Conservation (phyloP, 1,284 basidiomycete species). For the Coniferiporia weirii region DNA sequence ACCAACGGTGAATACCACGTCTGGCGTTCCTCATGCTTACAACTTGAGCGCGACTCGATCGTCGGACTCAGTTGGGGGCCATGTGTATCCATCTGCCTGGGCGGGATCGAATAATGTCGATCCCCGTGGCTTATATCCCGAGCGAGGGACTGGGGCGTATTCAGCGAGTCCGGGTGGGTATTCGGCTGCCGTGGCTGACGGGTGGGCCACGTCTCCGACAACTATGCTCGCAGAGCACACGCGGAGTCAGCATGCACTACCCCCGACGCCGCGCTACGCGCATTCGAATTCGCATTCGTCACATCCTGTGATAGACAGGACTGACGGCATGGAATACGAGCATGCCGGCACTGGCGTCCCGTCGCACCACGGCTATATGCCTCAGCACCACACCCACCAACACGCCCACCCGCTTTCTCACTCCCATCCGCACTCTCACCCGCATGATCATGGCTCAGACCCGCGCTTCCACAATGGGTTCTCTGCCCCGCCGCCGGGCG, state of each 20-base stretch:
- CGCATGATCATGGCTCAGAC: neutral
- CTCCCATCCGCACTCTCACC: conserved; percentile 1
- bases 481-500: neutral
- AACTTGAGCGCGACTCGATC: conserved; percentile 2
- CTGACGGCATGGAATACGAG: conserved; percentile 18
- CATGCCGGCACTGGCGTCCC: conserved; percentile 4
- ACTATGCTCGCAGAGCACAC: neutral
- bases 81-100: neutral
- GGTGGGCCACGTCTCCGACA: conserved; percentile 6
- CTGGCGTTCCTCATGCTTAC: neutral
- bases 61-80: neutral
- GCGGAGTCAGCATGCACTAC: neutral
- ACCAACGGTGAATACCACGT: neutral
- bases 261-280: conserved; percentile 8
- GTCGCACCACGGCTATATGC: conserved; percentile 7
- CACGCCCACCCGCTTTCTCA: neutral
- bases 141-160: neutral
- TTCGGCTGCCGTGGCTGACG: conserved; percentile 10
- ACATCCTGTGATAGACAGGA: conserved; percentile 11
- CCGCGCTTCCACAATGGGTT: neutral
- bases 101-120: neutral
- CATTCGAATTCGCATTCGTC: conserved; percentile 17
- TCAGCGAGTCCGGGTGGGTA: neutral
- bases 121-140: neutral
- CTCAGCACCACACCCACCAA: conserved; percentile 6